Evolutionary conservation across 1,284 basidiomycete genomes (phyloP).

Genomic region (Cryptococcus deneoformans): DNA sequence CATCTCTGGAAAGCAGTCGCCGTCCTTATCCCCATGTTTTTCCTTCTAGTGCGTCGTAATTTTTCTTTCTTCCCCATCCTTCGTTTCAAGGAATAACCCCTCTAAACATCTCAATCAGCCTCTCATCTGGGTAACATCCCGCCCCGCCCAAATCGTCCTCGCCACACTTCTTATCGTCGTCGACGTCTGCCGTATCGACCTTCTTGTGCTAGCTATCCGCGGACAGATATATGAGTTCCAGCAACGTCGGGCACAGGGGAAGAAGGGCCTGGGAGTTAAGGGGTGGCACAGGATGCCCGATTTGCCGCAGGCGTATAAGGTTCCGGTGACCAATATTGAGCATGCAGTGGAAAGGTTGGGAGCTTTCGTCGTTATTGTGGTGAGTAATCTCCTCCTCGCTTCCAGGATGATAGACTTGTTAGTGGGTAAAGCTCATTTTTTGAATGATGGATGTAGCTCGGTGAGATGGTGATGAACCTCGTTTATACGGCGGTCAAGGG

Average conservation of each 20-base stretch:
- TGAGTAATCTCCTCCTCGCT: slow-evolving; percentile 27
- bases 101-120: slow-evolving; percentile 12
- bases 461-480: slow-evolving; percentile 15
- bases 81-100: not conserved
- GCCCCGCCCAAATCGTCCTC: slow-evolving; percentile 29
- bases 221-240: not conserved
- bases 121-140: slow-evolving; percentile 34
- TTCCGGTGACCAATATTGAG: slow-evolving; percentile 50
- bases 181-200: slow-evolving; percentile 25
- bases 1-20: slow-evolving; percentile 29
- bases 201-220: slow-evolving; percentile 8
- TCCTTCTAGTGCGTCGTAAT: slow-evolving; percentile 34
- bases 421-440: not conserved
- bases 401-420: not conserved
- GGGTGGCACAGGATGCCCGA: slow-evolving; percentile 14
- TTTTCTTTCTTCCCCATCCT: not conserved
- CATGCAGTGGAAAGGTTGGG: slow-evolving; percentile 49
- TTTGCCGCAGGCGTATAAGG: slow-evolving; percentile 12
- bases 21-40: slow-evolving; percentile 37
- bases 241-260: not conserved
- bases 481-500: slow-evolving; percentile 14
- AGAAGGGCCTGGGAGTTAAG: not conserved
- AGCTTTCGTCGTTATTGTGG: slow-evolving; percentile 49
- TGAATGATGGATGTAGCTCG: slow-evolving; percentile 3
- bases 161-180: slow-evolving; percentile 25